Conservation (phyloP, 495 filamentous ascomycete genomes). For the Penicillium goetzii region DNA sequence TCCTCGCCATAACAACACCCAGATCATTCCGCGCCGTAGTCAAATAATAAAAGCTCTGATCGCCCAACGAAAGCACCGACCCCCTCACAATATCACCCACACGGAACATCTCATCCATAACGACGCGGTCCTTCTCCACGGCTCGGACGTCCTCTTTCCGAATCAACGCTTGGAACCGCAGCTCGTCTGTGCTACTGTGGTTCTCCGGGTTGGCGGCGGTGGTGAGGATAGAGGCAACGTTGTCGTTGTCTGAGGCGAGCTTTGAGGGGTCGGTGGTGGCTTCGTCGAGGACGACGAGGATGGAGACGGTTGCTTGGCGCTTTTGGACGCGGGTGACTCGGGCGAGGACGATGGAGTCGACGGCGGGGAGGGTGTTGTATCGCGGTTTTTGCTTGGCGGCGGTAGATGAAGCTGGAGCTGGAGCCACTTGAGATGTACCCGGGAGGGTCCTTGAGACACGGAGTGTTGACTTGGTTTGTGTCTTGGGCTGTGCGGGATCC, state of each 20-base stretch:
- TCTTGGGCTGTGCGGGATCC: constrained; percentile 51
- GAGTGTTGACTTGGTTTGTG: constrained; percentile 59
- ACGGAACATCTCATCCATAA: constrained; percentile 86
- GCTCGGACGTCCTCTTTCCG: constrained; percentile 89
- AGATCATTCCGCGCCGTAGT: constrained; percentile 87
- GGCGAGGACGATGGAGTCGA: constrained; percentile 79
- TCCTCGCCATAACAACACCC: constrained; percentile 91
- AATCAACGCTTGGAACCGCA: constrained; percentile 55
- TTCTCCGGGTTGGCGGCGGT: constrained; percentile 50
- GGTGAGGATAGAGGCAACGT: constrained; percentile 52
- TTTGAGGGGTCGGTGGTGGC: constrained; percentile 46
- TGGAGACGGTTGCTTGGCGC: constrained; percentile 79
- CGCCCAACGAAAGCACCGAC: constrained; percentile 86
- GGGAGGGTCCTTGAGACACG: constrained; percentile 48
- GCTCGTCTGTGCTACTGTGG: constrained; percentile 52
- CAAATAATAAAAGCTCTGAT: constrained; percentile 92
- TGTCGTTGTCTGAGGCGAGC: constrained; percentile 49
- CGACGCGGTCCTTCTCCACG: constrained; percentile 93
- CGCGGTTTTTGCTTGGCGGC: constrained; percentile 31
- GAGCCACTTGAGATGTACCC: constrained; percentile 4
- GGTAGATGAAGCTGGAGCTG: constrained; percentile 30
- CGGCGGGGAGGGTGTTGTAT: constrained; percentile 76
- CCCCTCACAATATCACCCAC: constrained; percentile 93
- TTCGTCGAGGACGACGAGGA: constrained; percentile 73
- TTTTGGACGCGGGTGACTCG: constrained; percentile 82